These are phyloP conservation scores for Coemansia sp. DNA, from an alignment of 192 early-diverging fungal species.

Conservation along the genomic window DNA sequence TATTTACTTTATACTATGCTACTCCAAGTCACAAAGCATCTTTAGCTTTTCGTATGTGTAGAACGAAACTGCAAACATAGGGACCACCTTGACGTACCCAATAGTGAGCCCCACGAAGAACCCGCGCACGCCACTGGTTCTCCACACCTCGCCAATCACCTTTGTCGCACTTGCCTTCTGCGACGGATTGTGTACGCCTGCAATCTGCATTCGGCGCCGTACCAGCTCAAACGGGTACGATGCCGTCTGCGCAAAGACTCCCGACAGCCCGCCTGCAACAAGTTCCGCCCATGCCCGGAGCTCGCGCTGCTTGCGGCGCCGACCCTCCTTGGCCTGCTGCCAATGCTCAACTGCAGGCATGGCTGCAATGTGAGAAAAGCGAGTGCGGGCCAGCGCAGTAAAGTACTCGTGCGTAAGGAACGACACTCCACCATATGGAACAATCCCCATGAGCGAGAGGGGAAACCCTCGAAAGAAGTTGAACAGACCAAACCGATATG, in stretches of 20 bases:
- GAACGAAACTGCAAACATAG: constrained; percentile 89
- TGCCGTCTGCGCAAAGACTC: constrained; percentile 76
- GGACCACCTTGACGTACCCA: constrained; percentile 92
- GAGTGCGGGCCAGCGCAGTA: constrained; percentile 58
- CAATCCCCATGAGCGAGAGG: constrained; percentile 87
- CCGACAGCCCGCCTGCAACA: constrained; percentile 77
- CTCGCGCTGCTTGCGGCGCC: constrained; percentile 53
- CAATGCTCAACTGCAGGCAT: constrained; percentile 11
- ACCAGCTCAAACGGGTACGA: constrained; percentile 94
- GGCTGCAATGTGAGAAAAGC: constrained; percentile 42
- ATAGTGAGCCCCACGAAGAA: constrained; percentile 98
- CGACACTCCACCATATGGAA: constrained; percentile 95
- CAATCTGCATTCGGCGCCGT: constrained; percentile 80
- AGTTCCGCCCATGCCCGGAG: constrained; percentile 77
- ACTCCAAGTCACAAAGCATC: constrained; percentile 40
- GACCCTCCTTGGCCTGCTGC: background rate
- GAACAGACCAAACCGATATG: constrained; percentile 43
- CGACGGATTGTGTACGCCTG: constrained; percentile 58
- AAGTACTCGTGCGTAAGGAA: constrained; percentile 86
- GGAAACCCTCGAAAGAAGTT: constrained; percentile 96
- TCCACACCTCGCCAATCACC: constrained; percentile 64
- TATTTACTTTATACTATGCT: background rate
- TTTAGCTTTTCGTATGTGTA: constrained; percentile 73
- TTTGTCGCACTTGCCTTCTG: constrained; percentile 55
- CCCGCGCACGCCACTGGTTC: constrained; percentile 67